A percentile compares a stretch with the other conserved stretches of the same genome.
Evolutionary conservation across 129 eudicot species (phyloP).

Genomic region (Chrysanthemum seticuspe): DNA sequence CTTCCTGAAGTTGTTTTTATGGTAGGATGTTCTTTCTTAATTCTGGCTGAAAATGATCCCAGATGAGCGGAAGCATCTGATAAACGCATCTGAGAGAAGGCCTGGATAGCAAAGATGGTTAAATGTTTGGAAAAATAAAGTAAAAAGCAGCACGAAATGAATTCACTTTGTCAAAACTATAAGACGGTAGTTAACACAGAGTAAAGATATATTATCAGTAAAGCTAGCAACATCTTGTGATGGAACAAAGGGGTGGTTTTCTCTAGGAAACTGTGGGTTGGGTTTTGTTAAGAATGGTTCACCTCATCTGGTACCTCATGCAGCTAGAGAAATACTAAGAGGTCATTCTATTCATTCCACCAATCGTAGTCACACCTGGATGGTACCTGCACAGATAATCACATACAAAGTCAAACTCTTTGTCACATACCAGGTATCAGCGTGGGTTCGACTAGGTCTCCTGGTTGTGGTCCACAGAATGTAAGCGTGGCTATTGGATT

Average conservation of each 20-base stretch:
- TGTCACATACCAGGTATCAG: slow-evolving; percentile 85
- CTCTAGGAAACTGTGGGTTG: slow-evolving; percentile 67
- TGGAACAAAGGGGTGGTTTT: too few species aligned
- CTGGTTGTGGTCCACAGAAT: slow-evolving; percentile 43
- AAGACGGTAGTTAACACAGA: not conserved
- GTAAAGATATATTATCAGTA: too few species aligned
- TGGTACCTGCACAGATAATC: slow-evolving; percentile 72
- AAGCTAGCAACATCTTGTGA: slow-evolving; percentile 59
- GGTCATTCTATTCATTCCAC: slow-evolving; percentile 34
- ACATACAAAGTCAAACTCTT: slow-evolving; percentile 64
- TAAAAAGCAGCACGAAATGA: slow-evolving; percentile 10
- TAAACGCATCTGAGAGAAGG: slow-evolving; percentile 94
- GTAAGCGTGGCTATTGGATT: too few species aligned
- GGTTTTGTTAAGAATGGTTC: slow-evolving; percentile 48
- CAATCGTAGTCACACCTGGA: slow-evolving; percentile 70
- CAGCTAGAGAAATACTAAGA: slow-evolving; percentile 55
- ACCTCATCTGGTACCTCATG: slow-evolving; percentile 63
- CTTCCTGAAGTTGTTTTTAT: slow-evolving; percentile 37
- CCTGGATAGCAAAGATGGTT: slow-evolving; percentile 42
- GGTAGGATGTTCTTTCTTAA: slow-evolving; percentile 67
- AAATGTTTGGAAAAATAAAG: not conserved
- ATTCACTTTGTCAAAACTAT: slow-evolving; percentile 10
- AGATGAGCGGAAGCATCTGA: slow-evolving; percentile 92
- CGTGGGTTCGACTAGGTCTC: slow-evolving; percentile 72
- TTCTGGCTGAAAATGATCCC: slow-evolving; percentile 81